Evolutionary conservation across 148 eudicot species (phyloP).

Genomic region (Amaranthus cruentus): DNA sequence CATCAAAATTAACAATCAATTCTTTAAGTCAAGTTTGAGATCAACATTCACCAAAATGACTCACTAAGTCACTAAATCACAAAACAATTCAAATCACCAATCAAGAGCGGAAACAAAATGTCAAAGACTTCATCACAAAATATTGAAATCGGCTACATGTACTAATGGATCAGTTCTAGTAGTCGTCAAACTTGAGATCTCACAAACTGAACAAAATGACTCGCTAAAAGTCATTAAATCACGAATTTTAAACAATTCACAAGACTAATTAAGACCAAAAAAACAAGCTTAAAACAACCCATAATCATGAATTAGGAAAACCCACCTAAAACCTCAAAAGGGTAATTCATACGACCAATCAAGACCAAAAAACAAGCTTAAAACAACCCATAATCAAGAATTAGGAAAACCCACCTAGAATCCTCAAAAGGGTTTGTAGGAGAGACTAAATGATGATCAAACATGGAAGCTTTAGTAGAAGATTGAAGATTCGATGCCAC

Average conservation of each 20-base stretch:
- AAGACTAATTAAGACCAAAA: background rate
- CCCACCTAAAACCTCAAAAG: conserved; percentile 33
- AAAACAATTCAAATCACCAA: background rate
- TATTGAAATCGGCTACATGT: too few species aligned
- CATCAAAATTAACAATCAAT: background rate
- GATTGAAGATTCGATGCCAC: conserved; percentile 16
- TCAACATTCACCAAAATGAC: too few species aligned
- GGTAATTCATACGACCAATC: too few species aligned
- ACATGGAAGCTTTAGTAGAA: conserved; percentile 23
- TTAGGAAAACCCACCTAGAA: conserved; percentile 31
- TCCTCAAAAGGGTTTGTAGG: conserved; percentile 19
- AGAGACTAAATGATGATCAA: conserved; percentile 25
- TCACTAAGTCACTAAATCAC: background rate
- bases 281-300: background rate
- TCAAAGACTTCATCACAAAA: too few species aligned
- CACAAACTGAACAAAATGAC: background rate
- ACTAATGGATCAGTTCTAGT: too few species aligned
- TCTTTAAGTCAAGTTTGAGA: background rate
- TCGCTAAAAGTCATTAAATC: background rate
- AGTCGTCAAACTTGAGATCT: background rate
- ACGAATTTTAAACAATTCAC: background rate
- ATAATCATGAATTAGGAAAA: background rate
- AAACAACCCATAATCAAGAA: background rate
- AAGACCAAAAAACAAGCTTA: background rate
- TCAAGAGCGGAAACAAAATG: too few species aligned